A percentile compares a stretch with the other conserved stretches of the same genome.
These are phyloP conservation scores for Spergularia azorica DNA, from an alignment of 179 eudicot species.

Conservation along the genomic window DNA sequence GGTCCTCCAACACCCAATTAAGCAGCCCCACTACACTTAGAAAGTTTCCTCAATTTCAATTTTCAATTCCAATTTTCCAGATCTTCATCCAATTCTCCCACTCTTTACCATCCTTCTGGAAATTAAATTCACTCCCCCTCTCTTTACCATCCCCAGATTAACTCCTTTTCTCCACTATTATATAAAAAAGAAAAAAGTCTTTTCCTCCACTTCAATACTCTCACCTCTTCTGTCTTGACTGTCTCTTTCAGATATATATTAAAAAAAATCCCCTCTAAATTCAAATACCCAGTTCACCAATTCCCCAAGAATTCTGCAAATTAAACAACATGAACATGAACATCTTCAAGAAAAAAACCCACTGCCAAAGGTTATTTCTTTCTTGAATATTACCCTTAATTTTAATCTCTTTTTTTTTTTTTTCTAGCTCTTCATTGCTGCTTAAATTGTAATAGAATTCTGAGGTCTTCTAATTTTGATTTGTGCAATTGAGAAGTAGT, in stretches of 20 bases:
- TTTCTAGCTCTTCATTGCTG: not conserved
- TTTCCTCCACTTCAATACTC: too few species aligned
- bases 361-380: slow-evolving; percentile 68
- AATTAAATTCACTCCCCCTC: too few species aligned
- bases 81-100: too few species aligned
- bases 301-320: not conserved
- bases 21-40: too few species aligned
- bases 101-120: too few species aligned
- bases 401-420: not conserved
- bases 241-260: not conserved
- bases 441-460: slow-evolving; percentile 5
- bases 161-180: too few species aligned
- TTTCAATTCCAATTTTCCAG: too few species aligned
- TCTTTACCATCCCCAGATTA: too few species aligned
- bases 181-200: too few species aligned
- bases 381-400: not conserved
- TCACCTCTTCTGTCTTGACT: too few species aligned
- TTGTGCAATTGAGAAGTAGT: not conserved
- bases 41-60: too few species aligned
- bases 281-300: slow-evolving; percentile 2
- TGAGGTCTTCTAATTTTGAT: not conserved
- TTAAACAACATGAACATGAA: slow-evolving; percentile 18
- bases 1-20: too few species aligned
- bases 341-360: slow-evolving; percentile 72
- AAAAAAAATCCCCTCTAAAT: not conserved